These are phyloP conservation scores for Stropharia rugosoannulata DNA, from an alignment of 768 basidiomycete genomes.

Conservation along the genomic window DNA sequence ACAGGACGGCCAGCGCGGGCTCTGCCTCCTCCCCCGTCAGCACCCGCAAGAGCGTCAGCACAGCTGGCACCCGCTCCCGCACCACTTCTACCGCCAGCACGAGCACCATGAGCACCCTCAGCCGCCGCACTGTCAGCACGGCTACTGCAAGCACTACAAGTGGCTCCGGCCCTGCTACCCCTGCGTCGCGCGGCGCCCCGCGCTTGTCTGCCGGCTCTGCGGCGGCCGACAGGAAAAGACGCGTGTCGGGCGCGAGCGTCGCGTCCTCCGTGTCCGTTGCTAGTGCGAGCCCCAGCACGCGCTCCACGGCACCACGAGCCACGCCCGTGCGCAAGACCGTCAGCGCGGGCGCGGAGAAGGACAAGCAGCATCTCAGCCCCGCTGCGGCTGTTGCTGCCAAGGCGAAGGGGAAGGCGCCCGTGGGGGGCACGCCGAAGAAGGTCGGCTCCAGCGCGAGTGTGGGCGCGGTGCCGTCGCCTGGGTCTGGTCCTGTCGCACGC, in stretches of 20 bases:
- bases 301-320: slow-evolving; percentile 19
- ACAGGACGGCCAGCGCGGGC: slow-evolving; percentile 28
- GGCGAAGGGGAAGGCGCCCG: slow-evolving; percentile 1
- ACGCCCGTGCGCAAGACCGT: slow-evolving; percentile 24
- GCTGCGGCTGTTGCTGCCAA: neutral
- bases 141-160: neutral
- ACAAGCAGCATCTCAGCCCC: slow-evolving; percentile 1
- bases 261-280: slow-evolving; percentile 16
- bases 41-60: neutral
- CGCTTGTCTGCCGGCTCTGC: slow-evolving; percentile 5
- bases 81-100: slow-evolving; percentile 26
- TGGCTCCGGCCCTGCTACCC: neutral
- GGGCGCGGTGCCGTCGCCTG: neutral
- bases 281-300: slow-evolving; percentile 20
- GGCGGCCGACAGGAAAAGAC: neutral
- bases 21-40: neutral
- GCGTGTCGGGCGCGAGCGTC: slow-evolving; percentile 16
- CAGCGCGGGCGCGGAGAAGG: neutral
- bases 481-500: neutral
- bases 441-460: neutral
- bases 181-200: neutral
- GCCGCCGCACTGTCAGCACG: slow-evolving; percentile 10
- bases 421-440: neutral
- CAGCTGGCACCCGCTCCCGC: slow-evolving; percentile 22
- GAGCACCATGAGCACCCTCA: slow-evolving; percentile 22